These are phyloP conservation scores for Geopyxis carbonaria DNA, from an alignment of 495 filamentous ascomycete genomes.

Conservation along the genomic window DNA sequence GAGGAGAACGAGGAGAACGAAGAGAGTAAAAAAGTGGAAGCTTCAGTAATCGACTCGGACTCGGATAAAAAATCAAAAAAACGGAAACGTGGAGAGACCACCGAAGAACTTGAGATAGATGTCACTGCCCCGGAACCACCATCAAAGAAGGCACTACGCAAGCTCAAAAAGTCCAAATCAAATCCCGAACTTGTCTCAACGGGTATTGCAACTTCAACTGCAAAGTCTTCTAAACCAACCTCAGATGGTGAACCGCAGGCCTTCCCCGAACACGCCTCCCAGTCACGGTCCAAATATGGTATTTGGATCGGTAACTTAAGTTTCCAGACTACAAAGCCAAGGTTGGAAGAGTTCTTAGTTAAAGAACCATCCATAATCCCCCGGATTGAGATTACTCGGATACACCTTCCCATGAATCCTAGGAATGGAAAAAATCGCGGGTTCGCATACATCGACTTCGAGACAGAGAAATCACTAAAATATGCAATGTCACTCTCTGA, in stretches of 20 bases:
- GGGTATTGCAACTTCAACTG: conserved; percentile 23
- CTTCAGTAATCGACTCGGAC: conserved; percentile 1
- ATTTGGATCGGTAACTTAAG: conserved; percentile 93
- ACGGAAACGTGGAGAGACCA: conserved; percentile 38
- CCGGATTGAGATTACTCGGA: conserved; percentile 47
- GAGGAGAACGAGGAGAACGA: conserved; percentile 1
- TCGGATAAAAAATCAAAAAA: conserved; percentile 35
- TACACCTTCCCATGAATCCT: conserved; percentile 54
- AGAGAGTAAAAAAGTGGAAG: not conserved
- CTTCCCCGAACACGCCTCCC: conserved; percentile 23
- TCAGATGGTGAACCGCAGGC: conserved; percentile 25
- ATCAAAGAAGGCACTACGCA: conserved; percentile 75
- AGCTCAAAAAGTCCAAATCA: conserved; percentile 65
- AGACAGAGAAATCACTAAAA: conserved; percentile 43
- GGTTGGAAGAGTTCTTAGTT: conserved; percentile 61
- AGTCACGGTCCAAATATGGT: conserved; percentile 51
- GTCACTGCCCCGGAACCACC: conserved; percentile 71
- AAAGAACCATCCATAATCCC: conserved; percentile 36
- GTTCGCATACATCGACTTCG: conserved; percentile 92
- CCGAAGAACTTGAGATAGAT: conserved; percentile 61
- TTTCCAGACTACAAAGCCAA: conserved; percentile 54
- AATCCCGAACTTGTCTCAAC: conserved; percentile 29
- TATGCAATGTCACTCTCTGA: conserved; percentile 67
- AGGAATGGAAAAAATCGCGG: conserved; percentile 47
- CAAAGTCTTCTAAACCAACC: conserved; percentile 27